Percentiles rank a stretch among this genome's conserved stretches.
These are phyloP conservation scores for Syzygium syzygioides DNA, from an alignment of 441 rosid genomes.

Conservation along the genomic window DNA sequence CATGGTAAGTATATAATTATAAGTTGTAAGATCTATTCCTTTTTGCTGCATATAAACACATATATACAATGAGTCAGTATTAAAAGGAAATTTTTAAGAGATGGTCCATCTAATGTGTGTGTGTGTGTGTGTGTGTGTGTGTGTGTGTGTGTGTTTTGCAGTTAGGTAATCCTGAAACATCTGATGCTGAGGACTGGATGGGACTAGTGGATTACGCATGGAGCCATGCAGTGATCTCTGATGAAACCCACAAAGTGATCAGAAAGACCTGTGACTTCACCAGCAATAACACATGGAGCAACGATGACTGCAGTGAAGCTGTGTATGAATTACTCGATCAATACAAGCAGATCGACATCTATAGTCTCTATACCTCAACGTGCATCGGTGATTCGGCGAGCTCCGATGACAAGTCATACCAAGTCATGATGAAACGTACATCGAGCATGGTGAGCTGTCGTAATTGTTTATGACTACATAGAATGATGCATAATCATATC, in stretches of 20 bases:
- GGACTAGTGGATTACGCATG: conserved; percentile 91
- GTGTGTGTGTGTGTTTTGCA: neutral
- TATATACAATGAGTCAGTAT: neutral
- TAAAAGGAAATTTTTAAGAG: neutral
- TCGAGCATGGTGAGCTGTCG: conserved; percentile 38
- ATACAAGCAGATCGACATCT: conserved; percentile 81
- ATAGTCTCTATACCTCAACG: conserved; percentile 79
- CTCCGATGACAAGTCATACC: conserved; percentile 16
- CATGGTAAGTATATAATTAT: conserved; percentile 48
- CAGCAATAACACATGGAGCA: conserved; percentile 59
- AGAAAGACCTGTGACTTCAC: conserved; percentile 51
- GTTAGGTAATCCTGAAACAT: conserved; percentile 95
- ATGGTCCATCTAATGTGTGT: neutral
- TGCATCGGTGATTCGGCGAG: conserved; percentile 46
- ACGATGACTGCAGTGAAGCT: conserved; percentile 40
- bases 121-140: neutral
- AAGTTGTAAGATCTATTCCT: neutral
- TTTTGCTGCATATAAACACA: neutral
- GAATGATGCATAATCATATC: neutral
- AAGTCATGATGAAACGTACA: conserved; percentile 28
- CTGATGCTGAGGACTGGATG: conserved; percentile 76
- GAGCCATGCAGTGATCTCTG: conserved; percentile 94
- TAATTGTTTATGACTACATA: neutral
- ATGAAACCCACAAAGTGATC: conserved; percentile 69
- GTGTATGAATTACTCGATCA: conserved; percentile 62